Base-by-base conservation (phyloP, 1,284 basidiomycete species). In the Sutorius eximius region DNA sequence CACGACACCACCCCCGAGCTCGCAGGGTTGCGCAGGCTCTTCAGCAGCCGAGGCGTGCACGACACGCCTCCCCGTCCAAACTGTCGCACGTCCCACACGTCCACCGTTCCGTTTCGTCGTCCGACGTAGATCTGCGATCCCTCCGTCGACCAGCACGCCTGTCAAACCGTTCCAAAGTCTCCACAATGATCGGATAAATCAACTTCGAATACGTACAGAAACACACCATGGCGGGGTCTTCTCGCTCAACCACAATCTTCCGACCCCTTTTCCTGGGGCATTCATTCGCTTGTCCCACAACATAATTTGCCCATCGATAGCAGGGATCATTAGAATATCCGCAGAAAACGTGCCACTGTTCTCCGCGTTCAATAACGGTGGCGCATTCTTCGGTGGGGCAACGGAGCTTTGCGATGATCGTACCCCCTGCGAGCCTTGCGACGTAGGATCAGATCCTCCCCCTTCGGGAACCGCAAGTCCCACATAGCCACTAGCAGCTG, bases 151-250 rank as follows among this genome's bases (percentile, higher is more conserved):
- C 95, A 99, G 68, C 89, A 92, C n/a, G 93, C 93, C 93, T 96
- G 64, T 51, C 46, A 45, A 58, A 44, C 8, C 16, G 18, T 44
- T 48, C 13, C 9, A 27, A 47, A 45, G 27, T 51, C 41, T 44
- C 20, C 43, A 30, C 36, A 40, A 24, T 56, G 45, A 47, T 57
- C 43, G 51, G 27, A 45, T 41, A 30, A 24, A 34, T 8, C 29
- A 42, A 15, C 44, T 18, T 53, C 43, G 22, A 55, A 53, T 45
- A 60, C 83, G 69, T 69, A 92, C 89, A 62, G 93, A 94, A 67
- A 95, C 83, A 73, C 94, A 97, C 95, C 95, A 98, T 1, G 95
- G 95, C 22, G 95, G 93, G 11, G 93, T 93, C 71, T 90, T 92
- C 59, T 93, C 91, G 61, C 87, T 91, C 73, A 95, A 84, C 77